Percentiles rank a stretch among this genome's conserved stretches.
These are phyloP conservation scores for Saturnispora ahearnii DNA, from an alignment of 805 yeast species.

Conservation along the genomic window DNA sequence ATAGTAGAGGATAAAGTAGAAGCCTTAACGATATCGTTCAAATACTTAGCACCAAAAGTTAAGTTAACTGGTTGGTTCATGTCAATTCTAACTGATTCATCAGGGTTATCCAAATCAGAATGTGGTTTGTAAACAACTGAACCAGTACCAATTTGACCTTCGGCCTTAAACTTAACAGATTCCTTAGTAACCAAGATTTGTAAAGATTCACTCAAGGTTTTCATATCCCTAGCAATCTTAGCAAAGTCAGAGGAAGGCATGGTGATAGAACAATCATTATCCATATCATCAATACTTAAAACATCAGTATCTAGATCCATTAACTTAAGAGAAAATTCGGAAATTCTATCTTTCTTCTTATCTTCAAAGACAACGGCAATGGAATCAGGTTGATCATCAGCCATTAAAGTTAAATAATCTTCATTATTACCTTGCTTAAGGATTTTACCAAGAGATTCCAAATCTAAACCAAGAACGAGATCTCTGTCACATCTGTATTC, in stretches of 20 bases:
- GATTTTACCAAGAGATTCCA: constrained; percentile 79
- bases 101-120: constrained; percentile 73
- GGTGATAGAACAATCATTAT: constrained; percentile 74
- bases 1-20: constrained; percentile 67
- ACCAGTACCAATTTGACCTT: constrained; percentile 89
- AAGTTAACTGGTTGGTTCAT: constrained; percentile 80
- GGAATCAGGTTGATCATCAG: constrained; percentile 67
- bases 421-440: constrained; percentile 86
- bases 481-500: constrained; percentile 95
- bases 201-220: constrained; percentile 78
- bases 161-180: constrained; percentile 79
- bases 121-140: constrained; percentile 77
- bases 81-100: constrained; percentile 63
- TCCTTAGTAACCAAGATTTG: constrained; percentile 84
- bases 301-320: constrained; percentile 97
- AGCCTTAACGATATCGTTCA: constrained; percentile 87
- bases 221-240: constrained; percentile 81
- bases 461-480: constrained; percentile 83
- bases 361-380: constrained; percentile 84
- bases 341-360: constrained; percentile 78
- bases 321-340: constrained; percentile 83
- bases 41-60: constrained; percentile 86
- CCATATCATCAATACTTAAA: constrained; percentile 88
- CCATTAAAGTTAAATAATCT: constrained; percentile 79
- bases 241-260: constrained; percentile 87